phyloP scores from a whole-genome alignment of 176 grass and related monocot genomes.

The Cenchrus purpureus region DNA sequence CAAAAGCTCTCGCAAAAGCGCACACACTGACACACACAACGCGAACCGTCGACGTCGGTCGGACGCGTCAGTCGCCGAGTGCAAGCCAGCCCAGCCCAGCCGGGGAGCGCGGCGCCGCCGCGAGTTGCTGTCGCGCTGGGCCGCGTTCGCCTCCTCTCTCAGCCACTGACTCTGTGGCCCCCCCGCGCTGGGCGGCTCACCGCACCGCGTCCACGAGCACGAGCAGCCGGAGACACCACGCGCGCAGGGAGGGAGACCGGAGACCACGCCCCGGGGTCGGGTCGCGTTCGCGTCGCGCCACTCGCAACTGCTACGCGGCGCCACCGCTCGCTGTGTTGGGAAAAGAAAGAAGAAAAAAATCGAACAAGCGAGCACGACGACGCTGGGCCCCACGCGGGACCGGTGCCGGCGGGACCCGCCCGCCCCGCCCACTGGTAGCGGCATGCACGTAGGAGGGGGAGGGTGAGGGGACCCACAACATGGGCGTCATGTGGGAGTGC shows the following conservation, averaged over 20 bases:
- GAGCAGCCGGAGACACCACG: background rate
- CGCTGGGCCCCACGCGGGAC: background rate
- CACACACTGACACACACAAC: background rate
- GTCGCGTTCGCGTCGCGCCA: background rate
- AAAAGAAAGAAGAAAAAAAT: background rate
- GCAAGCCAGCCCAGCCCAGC: constrained; percentile 16
- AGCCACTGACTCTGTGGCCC: background rate
- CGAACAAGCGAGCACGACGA: background rate
- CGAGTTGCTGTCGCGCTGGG: constrained; percentile 2
- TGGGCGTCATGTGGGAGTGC: constrained; percentile 23
- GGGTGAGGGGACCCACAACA: background rate
- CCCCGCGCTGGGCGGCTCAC: background rate
- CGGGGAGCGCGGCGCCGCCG: background rate
- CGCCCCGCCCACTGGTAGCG: background rate
- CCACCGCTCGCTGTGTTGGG: background rate
- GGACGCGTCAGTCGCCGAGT: background rate
- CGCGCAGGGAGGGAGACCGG: background rate
- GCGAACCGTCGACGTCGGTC: background rate
- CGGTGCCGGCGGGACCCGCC: background rate
- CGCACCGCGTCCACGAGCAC: background rate
- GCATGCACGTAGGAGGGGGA: background rate
- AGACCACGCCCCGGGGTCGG: too few species aligned
- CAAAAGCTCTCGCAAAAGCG: background rate
- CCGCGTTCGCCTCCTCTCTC: background rate
- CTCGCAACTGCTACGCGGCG: background rate